Evolutionary conservation across 371 early-diverging fungal species (phyloP).

Genomic region (Smittium culicis): DNA sequence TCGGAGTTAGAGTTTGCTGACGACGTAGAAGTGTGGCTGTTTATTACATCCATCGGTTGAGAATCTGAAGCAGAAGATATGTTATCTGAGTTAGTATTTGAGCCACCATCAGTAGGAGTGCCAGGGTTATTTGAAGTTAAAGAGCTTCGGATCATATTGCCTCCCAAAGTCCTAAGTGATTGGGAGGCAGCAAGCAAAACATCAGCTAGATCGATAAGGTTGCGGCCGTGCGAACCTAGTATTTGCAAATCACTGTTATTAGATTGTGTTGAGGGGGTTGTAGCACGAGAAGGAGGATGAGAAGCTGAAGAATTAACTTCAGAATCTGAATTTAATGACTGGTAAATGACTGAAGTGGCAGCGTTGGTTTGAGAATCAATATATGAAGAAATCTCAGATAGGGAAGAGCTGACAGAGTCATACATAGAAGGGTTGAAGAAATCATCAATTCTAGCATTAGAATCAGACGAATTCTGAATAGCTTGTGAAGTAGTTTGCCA

Average conservation of each 20-base stretch:
- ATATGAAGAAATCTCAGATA: neutral
- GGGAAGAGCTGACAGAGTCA: neutral
- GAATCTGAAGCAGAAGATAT: neutral
- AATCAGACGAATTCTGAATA: neutral
- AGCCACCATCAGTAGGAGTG: neutral
- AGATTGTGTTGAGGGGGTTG: neutral
- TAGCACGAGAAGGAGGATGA: neutral
- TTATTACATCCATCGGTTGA: neutral
- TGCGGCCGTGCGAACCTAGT: neutral
- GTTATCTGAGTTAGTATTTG: neutral
- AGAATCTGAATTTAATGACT: neutral
- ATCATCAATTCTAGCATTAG: neutral
- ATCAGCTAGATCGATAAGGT: constrained; percentile 2
- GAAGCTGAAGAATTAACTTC: neutral
- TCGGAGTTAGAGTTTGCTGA: neutral
- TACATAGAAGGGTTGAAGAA: neutral
- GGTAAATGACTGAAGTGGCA: neutral
- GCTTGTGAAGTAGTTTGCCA: constrained; percentile 2
- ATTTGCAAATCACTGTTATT: neutral
- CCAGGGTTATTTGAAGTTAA: neutral
- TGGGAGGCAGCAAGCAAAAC: neutral
- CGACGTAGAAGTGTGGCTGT: neutral
- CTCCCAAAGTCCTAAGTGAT: neutral
- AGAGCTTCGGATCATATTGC: neutral
- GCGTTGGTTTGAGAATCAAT: neutral